Conservation (phyloP, 257 asterid species). For the Lycium ferocissimum region DNA sequence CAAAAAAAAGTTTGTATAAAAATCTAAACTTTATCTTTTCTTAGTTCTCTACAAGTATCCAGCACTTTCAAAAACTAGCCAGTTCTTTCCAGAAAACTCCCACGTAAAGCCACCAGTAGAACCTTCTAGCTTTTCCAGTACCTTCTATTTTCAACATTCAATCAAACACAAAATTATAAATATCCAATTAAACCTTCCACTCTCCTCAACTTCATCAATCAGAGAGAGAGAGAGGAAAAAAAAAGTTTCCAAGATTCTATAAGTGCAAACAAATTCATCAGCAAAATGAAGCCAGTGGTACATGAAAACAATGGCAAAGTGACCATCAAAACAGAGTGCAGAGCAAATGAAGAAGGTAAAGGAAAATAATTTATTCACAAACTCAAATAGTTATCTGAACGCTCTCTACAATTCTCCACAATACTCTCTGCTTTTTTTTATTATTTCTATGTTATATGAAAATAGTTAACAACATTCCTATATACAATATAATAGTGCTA, state of each 20-base stretch:
- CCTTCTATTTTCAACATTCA: constrained; percentile 35
- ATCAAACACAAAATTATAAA: constrained; percentile 30
- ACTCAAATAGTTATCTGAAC: no score
- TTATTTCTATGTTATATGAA: no score
- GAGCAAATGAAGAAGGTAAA: constrained; percentile 42
- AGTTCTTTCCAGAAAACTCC: not conserved
- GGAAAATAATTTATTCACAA: no score
- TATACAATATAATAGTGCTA: no score
- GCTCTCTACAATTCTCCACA: no score
- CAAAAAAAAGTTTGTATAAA: not conserved
- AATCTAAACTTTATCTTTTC: not conserved
- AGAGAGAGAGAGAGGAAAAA: not conserved
- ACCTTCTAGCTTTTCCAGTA: constrained; percentile 54
- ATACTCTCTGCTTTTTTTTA: no score
- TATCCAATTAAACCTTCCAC: not conserved
- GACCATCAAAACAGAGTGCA: constrained; percentile 52
- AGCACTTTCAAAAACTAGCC: not conserved
- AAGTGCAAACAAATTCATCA: not conserved
- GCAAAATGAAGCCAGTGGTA: constrained; percentile 54
- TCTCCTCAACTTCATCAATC: not conserved
- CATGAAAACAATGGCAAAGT: constrained; percentile 47
- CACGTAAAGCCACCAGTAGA: constrained; percentile 12
- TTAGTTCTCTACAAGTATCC: not conserved
- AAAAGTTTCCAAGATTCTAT: not conserved
- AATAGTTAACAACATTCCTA: no score